A percentile compares a stretch with the other conserved stretches of the same genome.
These are phyloP conservation scores for Claviceps digitariae DNA, from an alignment of 2,329 filamentous ascomycete species.

Conservation along the genomic window DNA sequence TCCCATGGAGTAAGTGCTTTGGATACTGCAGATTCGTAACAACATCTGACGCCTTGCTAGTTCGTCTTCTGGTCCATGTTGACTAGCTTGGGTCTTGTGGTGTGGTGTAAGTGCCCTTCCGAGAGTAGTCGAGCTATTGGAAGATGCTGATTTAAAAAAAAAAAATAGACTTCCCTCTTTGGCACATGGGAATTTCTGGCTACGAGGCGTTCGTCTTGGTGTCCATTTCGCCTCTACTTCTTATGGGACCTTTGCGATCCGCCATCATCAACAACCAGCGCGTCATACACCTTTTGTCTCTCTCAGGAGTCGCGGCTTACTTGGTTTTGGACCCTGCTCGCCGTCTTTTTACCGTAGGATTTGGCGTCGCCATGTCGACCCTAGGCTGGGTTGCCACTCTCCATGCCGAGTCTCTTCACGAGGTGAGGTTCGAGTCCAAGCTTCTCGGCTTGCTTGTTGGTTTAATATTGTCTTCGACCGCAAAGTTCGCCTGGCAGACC, in stretches of 20 bases:
- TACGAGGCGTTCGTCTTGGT: conserved; percentile 84
- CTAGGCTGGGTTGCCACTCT: conserved; percentile 75
- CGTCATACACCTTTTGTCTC: conserved; percentile 60
- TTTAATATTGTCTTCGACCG: conserved; percentile 69
- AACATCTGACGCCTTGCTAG: conserved; percentile 27
- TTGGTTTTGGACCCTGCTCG: conserved; percentile 56
- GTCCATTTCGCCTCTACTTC: conserved; percentile 66
- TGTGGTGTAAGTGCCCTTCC: conserved; percentile 65
- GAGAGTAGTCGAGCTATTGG: background rate
- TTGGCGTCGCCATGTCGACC: conserved; percentile 68
- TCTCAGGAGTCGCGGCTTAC: conserved; percentile 69
- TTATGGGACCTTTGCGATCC: conserved; percentile 57
- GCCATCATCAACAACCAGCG: conserved; percentile 56
- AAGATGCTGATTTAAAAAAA: conserved; percentile 17
- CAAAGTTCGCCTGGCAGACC: conserved; percentile 86
- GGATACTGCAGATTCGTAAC: background rate
- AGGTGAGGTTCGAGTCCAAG: conserved; percentile 64
- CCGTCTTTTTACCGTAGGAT: conserved; percentile 69
- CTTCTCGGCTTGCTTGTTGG: conserved; percentile 71
- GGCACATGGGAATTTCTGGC: conserved; percentile 98
- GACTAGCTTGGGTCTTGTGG: conserved; percentile 73
- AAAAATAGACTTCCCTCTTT: conserved; percentile 71
- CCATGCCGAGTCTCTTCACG: conserved; percentile 62
- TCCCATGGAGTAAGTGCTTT: conserved; percentile 68
- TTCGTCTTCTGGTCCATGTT: conserved; percentile 94